Conservation (phyloP, 2,329 filamentous ascomycete genomes). For the Cladosporium sp. region DNA sequence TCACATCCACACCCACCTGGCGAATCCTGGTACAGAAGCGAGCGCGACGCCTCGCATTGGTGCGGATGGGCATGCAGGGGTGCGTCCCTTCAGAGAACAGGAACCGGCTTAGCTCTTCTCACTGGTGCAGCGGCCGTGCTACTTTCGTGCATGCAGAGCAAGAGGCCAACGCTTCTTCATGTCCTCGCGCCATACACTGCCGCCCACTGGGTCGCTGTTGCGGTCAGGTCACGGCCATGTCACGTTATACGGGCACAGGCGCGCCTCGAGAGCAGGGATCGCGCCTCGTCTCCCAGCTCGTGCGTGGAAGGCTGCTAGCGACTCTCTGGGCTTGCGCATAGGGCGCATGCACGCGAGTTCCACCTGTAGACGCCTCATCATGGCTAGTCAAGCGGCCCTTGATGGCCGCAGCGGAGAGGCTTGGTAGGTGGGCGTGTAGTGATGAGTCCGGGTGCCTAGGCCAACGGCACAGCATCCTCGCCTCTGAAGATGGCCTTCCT, state of each 20-base stretch:
- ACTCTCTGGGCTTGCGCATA: slow-evolving; percentile 1
- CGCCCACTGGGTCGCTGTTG: slow-evolving; percentile 1
- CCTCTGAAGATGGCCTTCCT: slow-evolving; percentile 17
- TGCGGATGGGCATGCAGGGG: slow-evolving; percentile 6
- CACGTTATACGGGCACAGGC: slow-evolving; percentile 5
- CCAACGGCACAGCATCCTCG: slow-evolving; percentile 8
- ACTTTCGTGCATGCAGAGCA: slow-evolving; percentile 10
- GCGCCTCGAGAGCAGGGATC: not conserved
- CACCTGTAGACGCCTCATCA: slow-evolving; percentile 13
- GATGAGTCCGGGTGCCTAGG: slow-evolving; percentile 9
- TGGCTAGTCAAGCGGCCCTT: slow-evolving; percentile 11
- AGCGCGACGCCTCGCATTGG: slow-evolving; percentile 13
- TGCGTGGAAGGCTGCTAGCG: slow-evolving; percentile 6
- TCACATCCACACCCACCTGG: slow-evolving; percentile 12
- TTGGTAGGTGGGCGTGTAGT: slow-evolving; percentile 8
- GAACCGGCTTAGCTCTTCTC: slow-evolving; percentile 16
- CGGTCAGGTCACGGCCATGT: slow-evolving; percentile 3
- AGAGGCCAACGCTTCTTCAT: slow-evolving; percentile 15
- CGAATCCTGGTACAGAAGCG: slow-evolving; percentile 15
- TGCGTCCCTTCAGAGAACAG: slow-evolving; percentile 10
- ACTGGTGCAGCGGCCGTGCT: slow-evolving; percentile 18
- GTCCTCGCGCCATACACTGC: slow-evolving; percentile 1
- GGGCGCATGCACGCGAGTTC: slow-evolving; percentile 6
- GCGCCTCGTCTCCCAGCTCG: not conserved
- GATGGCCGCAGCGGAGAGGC: slow-evolving; percentile 8